Evolutionary conservation across 441 rosid species (phyloP), one percentile per base, ranked within the genome.

Genomic region (Manihot esculenta): DNA sequence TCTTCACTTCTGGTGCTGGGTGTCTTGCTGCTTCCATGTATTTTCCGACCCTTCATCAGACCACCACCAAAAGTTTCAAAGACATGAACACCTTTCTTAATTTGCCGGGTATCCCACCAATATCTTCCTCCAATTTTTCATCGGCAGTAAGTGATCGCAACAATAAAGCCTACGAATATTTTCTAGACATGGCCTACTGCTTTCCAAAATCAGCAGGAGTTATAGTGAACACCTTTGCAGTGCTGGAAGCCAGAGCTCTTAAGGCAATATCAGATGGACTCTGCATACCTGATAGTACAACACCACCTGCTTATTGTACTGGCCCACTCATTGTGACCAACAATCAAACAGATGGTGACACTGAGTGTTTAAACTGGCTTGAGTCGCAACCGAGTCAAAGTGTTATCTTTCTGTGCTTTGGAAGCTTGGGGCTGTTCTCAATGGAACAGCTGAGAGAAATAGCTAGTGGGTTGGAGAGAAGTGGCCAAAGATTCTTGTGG

Each of bases 211-310:
- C 79, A 1, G 60, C 64, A 0, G 88, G 87, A 49, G 59, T 86
- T 23, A 62, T 88, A 33, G 41, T 67, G 0, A 84, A 88, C 78
- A 81, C 86, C 8, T 88, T 77, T 67, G 83, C 77, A 2, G 20
- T 12, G 30, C 74, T 88, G 0, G 92, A 88, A 62, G 42, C 72
- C 0, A 74, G 69, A 65, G 30, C 79, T 10, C 26, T 82, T 24
- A 74, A 70, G 64, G 74, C 81, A 8, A 72, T 86, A 11, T 21
- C 55, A 10, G 82, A 83, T 10, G 88, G 90, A 1, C 18, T 51
- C 0, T 83, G n/a, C n/a, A n/a, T n/a, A n/a, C n/a, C n/a, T n/a
- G n/a, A n/a, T n/a, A n/a, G n/a, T n/a, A n/a, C n/a, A n/a, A n/a
- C n/a, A n/a, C n/a, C n/a, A n/a, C n/a, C n/a, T n/a, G n/a, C n/a